phyloP scores from a whole-genome alignment of 306 rosid species.

The Hylodesmum podocarpum region DNA sequence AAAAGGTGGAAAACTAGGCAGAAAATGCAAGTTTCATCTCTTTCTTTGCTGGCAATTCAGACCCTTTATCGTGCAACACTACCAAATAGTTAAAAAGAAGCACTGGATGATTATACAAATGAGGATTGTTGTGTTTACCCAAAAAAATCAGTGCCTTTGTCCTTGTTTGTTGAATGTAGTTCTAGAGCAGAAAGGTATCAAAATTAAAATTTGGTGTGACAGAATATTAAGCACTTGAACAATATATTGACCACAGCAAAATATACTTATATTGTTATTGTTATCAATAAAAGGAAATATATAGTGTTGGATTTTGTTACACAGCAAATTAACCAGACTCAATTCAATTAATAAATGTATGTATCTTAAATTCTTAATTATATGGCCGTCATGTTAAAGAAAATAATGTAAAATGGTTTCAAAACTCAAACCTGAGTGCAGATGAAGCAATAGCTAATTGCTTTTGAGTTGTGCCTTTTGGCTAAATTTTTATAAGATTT shows the following conservation, averaged over 20 bases:
- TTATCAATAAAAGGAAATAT: background rate
- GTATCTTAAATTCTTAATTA: too few relatives aligned
- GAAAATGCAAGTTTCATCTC: conserved; percentile 36
- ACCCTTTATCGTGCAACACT: conserved; percentile 58
- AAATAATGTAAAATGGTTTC: background rate
- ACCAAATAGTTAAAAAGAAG: conserved; percentile 19
- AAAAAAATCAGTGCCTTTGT: background rate
- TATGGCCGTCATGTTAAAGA: background rate
- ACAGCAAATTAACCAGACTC: background rate
- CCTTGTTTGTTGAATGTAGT: background rate
- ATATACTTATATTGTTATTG: background rate
- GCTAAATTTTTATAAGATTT: too few relatives aligned
- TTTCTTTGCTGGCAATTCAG: conserved; percentile 49
- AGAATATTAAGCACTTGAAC: background rate
- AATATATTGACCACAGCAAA: background rate
- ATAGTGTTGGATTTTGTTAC: background rate
- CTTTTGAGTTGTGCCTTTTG: background rate
- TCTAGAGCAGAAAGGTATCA: background rate
- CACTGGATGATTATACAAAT: background rate
- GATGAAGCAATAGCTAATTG: background rate
- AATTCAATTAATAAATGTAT: background rate
- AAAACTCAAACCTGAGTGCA: background rate
- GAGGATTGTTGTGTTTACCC: conserved; percentile 6
- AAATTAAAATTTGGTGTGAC: conserved; percentile 13
- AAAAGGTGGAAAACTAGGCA: conserved; percentile 24